A percentile compares a stretch with the other conserved stretches of the same genome.
These are phyloP conservation scores for Lipomyces oligophaga DNA, from an alignment of 805 yeast species.

Conservation along the genomic window DNA sequence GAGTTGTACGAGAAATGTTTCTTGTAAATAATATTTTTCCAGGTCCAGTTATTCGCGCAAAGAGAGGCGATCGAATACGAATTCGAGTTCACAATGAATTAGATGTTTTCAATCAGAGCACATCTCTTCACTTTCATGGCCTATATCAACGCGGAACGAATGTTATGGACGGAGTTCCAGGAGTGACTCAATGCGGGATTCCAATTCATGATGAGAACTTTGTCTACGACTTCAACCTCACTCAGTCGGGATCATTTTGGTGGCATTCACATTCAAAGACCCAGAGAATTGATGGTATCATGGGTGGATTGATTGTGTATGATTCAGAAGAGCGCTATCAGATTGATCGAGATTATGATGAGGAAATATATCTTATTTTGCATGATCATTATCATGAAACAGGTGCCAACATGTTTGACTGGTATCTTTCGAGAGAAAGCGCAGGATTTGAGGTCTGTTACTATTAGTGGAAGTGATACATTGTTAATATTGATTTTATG, in stretches of 20 bases:
- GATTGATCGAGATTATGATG: slow-evolving; percentile 17
- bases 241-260: slow-evolving; percentile 52
- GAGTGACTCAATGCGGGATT: slow-evolving; percentile 51
- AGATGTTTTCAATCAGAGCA: slow-evolving; percentile 32
- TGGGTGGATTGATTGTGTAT: slow-evolving; percentile 48
- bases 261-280: slow-evolving; percentile 54
- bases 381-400: slow-evolving; percentile 18
- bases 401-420: slow-evolving; percentile 1
- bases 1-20: slow-evolving; percentile 38
- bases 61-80: slow-evolving; percentile 39
- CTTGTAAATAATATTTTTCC: slow-evolving; percentile 49
- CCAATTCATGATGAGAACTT: slow-evolving; percentile 40
- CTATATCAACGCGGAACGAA: slow-evolving; percentile 46
- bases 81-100: slow-evolving; percentile 43
- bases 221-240: slow-evolving; percentile 43
- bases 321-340: slow-evolving; percentile 9
- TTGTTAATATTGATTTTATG: background rate
- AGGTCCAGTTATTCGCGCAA: slow-evolving; percentile 47
- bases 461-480: background rate
- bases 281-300: slow-evolving; percentile 69
- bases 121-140: slow-evolving; percentile 54
- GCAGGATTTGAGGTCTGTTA: slow-evolving; percentile 12
- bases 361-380: slow-evolving; percentile 11
- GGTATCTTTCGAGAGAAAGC: slow-evolving; percentile 10
- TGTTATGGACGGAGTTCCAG: slow-evolving; percentile 52